These are phyloP conservation scores for Aspergillus mulundensis DNA, from an alignment of 495 filamentous ascomycete genomes.

Conservation along the genomic window DNA sequence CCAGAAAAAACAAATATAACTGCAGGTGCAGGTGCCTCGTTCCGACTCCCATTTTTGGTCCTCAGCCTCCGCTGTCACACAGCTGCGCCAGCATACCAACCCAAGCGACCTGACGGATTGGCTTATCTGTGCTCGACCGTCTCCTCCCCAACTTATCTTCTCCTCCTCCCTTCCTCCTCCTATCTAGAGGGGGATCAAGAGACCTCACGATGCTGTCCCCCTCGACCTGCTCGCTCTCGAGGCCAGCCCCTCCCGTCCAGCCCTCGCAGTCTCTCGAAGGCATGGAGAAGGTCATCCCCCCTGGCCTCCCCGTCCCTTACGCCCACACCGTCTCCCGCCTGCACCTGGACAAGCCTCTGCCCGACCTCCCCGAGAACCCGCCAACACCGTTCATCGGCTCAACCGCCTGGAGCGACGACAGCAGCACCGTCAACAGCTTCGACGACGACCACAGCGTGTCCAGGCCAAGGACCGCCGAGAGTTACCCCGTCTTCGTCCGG, in stretches of 20 bases:
- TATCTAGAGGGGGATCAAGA: not conserved
- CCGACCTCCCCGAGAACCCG: slow-evolving; percentile 31
- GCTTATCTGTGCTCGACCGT: not conserved
- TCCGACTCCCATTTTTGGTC: not conserved
- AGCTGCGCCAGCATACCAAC: not conserved
- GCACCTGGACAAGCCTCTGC: slow-evolving; percentile 37
- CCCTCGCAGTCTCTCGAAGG: slow-evolving; percentile 42
- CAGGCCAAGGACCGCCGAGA: slow-evolving; percentile 29
- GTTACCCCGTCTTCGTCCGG: slow-evolving; percentile 39
- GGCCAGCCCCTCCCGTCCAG: slow-evolving; percentile 34
- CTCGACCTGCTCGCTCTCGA: slow-evolving; percentile 17
- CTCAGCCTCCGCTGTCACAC: not conserved
- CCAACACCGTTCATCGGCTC: slow-evolving; percentile 23
- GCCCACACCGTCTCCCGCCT: slow-evolving; percentile 24
- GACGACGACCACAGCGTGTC: slow-evolving; percentile 16
- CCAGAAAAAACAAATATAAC: not conserved
- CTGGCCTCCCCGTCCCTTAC: slow-evolving; percentile 11
- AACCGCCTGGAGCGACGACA: slow-evolving; percentile 35
- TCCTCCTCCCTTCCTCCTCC: not conserved
- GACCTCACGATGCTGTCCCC: slow-evolving; percentile 23
- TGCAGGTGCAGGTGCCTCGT: too few species aligned
- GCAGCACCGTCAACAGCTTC: slow-evolving; percentile 30
- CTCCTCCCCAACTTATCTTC: not conserved
- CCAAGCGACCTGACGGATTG: not conserved
- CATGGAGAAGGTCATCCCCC: slow-evolving; percentile 40